Percentiles rank a stretch among this genome's conserved stretches.
Conservation (phyloP, 495 filamentous ascomycete genomes). For the Trypethelium eluteriae region DNA sequence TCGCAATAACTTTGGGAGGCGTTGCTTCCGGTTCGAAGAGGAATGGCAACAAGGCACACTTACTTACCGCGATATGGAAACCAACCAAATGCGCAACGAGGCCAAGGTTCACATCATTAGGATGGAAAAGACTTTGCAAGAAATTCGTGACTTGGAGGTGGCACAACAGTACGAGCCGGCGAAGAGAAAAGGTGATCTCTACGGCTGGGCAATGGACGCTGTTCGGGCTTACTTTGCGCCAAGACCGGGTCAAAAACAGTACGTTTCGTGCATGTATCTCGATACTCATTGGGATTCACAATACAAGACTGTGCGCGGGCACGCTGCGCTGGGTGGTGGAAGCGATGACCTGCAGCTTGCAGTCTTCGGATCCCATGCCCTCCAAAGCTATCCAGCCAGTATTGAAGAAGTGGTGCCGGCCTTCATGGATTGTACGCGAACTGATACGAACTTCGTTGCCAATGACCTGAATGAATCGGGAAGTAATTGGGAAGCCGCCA, state of each 20-base stretch:
- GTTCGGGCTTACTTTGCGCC: constrained; percentile 67
- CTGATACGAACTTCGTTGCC: constrained; percentile 69
- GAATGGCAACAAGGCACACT: constrained; percentile 79
- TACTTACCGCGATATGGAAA: constrained; percentile 59
- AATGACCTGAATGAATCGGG: constrained; percentile 80
- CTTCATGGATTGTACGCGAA: constrained; percentile 80
- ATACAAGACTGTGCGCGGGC: constrained; percentile 61
- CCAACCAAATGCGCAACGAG: constrained; percentile 72
- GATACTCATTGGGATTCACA: constrained; percentile 80
- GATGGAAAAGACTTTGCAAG: constrained; percentile 71
- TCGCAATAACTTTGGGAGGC: constrained; percentile 72
- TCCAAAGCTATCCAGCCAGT: constrained; percentile 77
- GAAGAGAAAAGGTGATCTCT: constrained; percentile 61
- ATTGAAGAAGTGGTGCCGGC: constrained; percentile 81
- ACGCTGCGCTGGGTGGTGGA: constrained; percentile 69
- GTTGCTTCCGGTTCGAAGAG: constrained; percentile 84
- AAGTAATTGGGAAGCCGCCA: constrained; percentile 85
- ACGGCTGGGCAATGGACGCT: constrained; percentile 64
- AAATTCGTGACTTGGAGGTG: constrained; percentile 67
- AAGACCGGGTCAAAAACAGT: constrained; percentile 66
- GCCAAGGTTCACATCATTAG: constrained; percentile 80
- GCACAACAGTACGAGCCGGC: constrained; percentile 74
- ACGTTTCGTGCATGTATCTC: constrained; percentile 74
- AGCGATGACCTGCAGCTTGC: constrained; percentile 67
- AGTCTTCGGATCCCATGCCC: constrained; percentile 81